Evolutionary conservation across 2,329 filamentous ascomycete species (phyloP), one percentile per base, ranked within the genome.

Genomic region (Leptographium flavum): DNA sequence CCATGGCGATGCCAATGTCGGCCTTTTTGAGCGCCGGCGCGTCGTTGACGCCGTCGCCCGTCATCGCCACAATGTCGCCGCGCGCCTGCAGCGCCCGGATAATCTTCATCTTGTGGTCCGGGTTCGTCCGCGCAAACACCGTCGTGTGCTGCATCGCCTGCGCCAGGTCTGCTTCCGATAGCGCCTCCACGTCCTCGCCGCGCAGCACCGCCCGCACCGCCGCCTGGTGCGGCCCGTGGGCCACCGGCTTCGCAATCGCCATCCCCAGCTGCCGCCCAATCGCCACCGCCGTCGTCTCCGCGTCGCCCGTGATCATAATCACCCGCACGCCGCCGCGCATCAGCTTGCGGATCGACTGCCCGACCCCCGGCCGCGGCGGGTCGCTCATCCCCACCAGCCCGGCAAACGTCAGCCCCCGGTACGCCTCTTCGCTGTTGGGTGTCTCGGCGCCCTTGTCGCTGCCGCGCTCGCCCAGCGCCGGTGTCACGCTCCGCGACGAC

Each of bases 241-340:
- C 73, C 49, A 63, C 73, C 52, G 67, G 67, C 45, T 64, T 61
- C 11, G 71, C 74, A 46, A 96, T 76, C 2, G 81, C 79, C 86
- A 98, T 98, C 35, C 92, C 92, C n/a, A 98, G 72, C 57, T 94
- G 90, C 62, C 76, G 86, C 27, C 86, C 92, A 58, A 98, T 96
- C 1, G 92, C 92, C 39, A 95, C 71, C 3, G 92, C 92, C 3
- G 92, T 98, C 1, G 87, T 87, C 60, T 96, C 87, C 15, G 92
- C 87, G 61, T 98, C 92, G 47, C 92, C 92, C 10, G 92, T 98
- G 53, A 98, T 96, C 92, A 98, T 98, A 55, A 98, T 93, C 40
- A 98, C 86, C 61, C 87, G 92, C 50, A 98, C 92, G 33, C 90
- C 90, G 45, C 92, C 92, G 41, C 87, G 79, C 81, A 96, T 90